Evolutionary conservation across 331 rosid genomes (phyloP).

Genomic region (Spiraea crenata): DNA sequence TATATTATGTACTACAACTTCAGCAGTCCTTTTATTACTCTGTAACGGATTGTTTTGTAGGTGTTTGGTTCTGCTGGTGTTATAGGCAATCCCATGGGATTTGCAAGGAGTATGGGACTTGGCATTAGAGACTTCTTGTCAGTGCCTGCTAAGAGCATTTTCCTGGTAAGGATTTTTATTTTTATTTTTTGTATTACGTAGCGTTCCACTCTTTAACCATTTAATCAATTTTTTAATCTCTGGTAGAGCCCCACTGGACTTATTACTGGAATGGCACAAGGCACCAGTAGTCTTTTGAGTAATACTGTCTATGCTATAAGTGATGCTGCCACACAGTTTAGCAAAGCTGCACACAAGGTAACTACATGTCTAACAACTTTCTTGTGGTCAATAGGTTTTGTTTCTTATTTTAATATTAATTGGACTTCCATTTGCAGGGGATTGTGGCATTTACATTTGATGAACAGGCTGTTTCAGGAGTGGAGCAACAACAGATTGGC

Average conservation of each 20-base stretch:
- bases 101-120: constrained; percentile 88
- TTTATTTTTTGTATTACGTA: not conserved
- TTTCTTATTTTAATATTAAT: constrained; percentile 19
- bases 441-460: constrained; percentile 96
- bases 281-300: constrained; percentile 88
- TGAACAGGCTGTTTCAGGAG: constrained; percentile 66
- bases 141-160: constrained; percentile 78
- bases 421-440: constrained; percentile 47
- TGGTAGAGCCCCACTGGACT: constrained; percentile 91
- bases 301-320: constrained; percentile 88
- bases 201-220: not conserved
- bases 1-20: too few species aligned
- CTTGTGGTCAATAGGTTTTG: constrained; percentile 1
- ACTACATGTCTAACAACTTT: constrained; percentile 21
- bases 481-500: constrained; percentile 64
- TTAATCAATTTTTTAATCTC: constrained; percentile 15
- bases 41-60: constrained; percentile 43
- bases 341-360: constrained; percentile 98
- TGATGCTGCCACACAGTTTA: constrained; percentile 93
- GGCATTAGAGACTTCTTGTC: constrained; percentile 90
- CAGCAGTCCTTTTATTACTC: not conserved
- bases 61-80: constrained; percentile 98
- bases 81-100: constrained; percentile 97
- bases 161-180: constrained; percentile 46
- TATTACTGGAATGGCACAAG: constrained; percentile 87